Conservation (phyloP, 2,329 filamentous ascomycete genomes). For the Curvularia hawaiiensis region DNA sequence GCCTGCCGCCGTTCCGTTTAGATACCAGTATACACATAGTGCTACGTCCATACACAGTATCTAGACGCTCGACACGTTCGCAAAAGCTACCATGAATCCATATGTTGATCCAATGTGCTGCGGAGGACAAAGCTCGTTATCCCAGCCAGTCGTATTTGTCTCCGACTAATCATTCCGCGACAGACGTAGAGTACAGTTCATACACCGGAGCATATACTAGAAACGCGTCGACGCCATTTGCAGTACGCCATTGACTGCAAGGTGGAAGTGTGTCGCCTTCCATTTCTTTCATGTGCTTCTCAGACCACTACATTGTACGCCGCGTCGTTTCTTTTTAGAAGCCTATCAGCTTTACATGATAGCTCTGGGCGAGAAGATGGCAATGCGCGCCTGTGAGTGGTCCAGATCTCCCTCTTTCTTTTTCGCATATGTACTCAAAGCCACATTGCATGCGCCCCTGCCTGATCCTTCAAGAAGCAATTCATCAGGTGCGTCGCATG, state of each 20-base stretch:
- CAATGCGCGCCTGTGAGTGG: neutral
- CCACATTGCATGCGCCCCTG: conserved; percentile 4
- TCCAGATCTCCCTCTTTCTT: conserved; percentile 10
- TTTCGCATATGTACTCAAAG: conserved; percentile 1
- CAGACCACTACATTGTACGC: neutral
- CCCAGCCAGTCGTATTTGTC: neutral
- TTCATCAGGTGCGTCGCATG: conserved; percentile 13
- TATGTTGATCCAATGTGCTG: neutral
- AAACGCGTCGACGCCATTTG: neutral
- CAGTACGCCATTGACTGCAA: neutral
- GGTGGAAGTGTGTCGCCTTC: neutral
- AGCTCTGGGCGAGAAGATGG: neutral
- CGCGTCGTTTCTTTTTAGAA: neutral
- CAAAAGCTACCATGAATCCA: neutral
- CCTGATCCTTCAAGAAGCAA: conserved; percentile 9
- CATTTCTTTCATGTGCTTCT: neutral
- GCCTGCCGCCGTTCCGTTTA: neutral
- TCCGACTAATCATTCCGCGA: neutral
- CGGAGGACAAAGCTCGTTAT: neutral
- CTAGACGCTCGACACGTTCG: neutral
- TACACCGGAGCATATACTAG: neutral
- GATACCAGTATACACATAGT: neutral
- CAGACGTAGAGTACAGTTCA: neutral
- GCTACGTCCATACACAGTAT: neutral
- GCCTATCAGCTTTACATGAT: conserved; percentile 1